These are phyloP conservation scores for Leishmania martiniquensis DNA, from an alignment of 208 protist species.

Conservation along the genomic window DNA sequence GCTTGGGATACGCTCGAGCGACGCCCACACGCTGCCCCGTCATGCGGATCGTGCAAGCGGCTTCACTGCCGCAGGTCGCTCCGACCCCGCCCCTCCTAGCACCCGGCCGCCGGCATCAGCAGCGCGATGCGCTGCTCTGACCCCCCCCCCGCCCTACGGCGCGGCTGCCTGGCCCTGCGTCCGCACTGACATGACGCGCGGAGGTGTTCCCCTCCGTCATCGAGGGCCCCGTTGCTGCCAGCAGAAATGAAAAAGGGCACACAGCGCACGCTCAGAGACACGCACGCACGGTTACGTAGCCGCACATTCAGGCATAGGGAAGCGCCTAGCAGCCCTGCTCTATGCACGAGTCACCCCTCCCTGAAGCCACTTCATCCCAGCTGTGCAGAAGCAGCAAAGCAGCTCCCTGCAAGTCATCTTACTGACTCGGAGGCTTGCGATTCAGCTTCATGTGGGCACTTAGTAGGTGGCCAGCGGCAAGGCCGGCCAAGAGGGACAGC, in stretches of 20 bases:
- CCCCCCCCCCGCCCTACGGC: background rate
- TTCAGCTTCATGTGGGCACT: constrained; percentile 94
- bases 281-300: background rate
- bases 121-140: background rate
- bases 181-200: background rate
- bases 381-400: background rate
- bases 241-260: background rate
- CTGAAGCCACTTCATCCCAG: background rate
- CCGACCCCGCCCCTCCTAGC: background rate
- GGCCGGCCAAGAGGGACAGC: constrained; percentile 96
- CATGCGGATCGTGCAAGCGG: background rate
- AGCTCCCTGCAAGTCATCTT: background rate
- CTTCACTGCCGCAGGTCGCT: background rate
- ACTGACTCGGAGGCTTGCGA: constrained; percentile 64
- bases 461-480: constrained; percentile 90
- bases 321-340: too few species aligned
- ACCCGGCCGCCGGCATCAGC: background rate
- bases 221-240: background rate
- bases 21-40: background rate
- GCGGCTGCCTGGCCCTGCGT: background rate
- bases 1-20: background rate
- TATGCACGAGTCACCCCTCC: background rate
- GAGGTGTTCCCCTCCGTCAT: background rate
- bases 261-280: background rate
- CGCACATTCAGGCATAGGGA: background rate